Conservation (phyloP, 1,284 basidiomycete species). For the Anthracocystis setariae region DNA sequence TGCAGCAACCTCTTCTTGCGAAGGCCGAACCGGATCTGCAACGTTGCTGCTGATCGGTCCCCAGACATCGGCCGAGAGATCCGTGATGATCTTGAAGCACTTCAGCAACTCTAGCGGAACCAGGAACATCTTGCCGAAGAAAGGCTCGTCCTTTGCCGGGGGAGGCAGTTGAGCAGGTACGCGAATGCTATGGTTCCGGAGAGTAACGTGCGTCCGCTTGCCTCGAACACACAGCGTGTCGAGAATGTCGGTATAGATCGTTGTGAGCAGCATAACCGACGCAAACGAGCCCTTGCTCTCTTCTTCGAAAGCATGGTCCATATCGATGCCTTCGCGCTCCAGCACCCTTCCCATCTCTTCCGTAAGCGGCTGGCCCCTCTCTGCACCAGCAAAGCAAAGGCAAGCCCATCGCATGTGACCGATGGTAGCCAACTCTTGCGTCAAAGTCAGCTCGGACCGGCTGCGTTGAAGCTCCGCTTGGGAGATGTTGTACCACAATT, state of each 20-base stretch:
- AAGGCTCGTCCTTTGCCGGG: slow-evolving; percentile 28
- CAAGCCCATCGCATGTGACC: slow-evolving; percentile 47
- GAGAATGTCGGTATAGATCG: slow-evolving; percentile 42
- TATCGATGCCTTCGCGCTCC: slow-evolving; percentile 33
- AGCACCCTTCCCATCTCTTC: slow-evolving; percentile 44
- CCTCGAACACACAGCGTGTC: slow-evolving; percentile 37
- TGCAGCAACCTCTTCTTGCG: slow-evolving; percentile 25
- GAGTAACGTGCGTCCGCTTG: slow-evolving; percentile 26
- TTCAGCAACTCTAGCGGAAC: slow-evolving; percentile 40
- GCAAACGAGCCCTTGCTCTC: slow-evolving; percentile 40
- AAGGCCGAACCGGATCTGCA: slow-evolving; percentile 12
- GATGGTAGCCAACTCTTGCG: slow-evolving; percentile 42
- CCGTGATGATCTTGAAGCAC: slow-evolving; percentile 49
- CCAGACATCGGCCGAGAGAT: slow-evolving; percentile 51
- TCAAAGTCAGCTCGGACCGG: slow-evolving; percentile 28
- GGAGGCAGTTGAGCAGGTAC: not conserved
- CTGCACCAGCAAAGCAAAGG: slow-evolving; percentile 46
- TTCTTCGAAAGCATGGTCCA: slow-evolving; percentile 34
- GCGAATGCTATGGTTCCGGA: slow-evolving; percentile 4
- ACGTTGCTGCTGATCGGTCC: slow-evolving; percentile 21
- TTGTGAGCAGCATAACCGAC: slow-evolving; percentile 39
- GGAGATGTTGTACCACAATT: slow-evolving; percentile 48
- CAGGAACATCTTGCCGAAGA: slow-evolving; percentile 37
- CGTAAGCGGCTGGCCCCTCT: slow-evolving; percentile 30
- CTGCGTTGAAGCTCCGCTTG: slow-evolving; percentile 31